A percentile compares a stretch with the other conserved stretches of the same genome.
Evolutionary conservation across 345 rosid genomes (phyloP).

Genomic region (Isatis tinctoria): DNA sequence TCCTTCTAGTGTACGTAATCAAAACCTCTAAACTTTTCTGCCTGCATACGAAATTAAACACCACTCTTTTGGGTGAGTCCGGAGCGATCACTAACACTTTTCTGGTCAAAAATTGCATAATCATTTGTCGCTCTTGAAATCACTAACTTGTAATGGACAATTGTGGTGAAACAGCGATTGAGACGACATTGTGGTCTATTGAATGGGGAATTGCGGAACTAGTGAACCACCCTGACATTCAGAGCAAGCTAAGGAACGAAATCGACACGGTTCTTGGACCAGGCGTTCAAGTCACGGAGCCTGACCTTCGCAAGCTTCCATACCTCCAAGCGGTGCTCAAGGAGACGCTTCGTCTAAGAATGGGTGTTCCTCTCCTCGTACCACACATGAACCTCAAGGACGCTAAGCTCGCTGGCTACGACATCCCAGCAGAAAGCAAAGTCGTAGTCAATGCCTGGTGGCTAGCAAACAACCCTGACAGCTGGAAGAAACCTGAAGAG

Average conservation of each 20-base stretch:
- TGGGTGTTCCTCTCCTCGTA: slow-evolving; percentile 96
- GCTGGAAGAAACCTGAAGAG: slow-evolving; percentile 87
- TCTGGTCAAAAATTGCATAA: too few relatives aligned
- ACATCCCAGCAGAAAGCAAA: slow-evolving; percentile 94
- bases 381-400: slow-evolving; percentile 98
- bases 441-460: slow-evolving; percentile 97
- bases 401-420: slow-evolving; percentile 76
- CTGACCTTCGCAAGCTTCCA: slow-evolving; percentile 71
- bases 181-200: slow-evolving; percentile 90
- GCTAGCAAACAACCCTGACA: slow-evolving; percentile 85
- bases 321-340: slow-evolving; percentile 94
- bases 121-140: background rate
- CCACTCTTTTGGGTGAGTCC: background rate
- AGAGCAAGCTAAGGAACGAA: slow-evolving; percentile 67
- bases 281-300: slow-evolving; percentile 76
- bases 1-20: slow-evolving; percentile 30
- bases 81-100: too few relatives aligned
- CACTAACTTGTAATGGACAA: background rate
- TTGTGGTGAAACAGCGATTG: slow-evolving; percentile 60
- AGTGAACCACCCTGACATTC: slow-evolving; percentile 86
- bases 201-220: slow-evolving; percentile 97
- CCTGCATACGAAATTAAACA: background rate
- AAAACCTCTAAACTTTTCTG: background rate
- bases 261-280: slow-evolving; percentile 73
- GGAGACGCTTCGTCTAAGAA: slow-evolving; percentile 82